Evolutionary conservation across 331 rosid species (phyloP), one percentile per base, ranked within the genome.

Genomic region (Spiraea crenata): DNA sequence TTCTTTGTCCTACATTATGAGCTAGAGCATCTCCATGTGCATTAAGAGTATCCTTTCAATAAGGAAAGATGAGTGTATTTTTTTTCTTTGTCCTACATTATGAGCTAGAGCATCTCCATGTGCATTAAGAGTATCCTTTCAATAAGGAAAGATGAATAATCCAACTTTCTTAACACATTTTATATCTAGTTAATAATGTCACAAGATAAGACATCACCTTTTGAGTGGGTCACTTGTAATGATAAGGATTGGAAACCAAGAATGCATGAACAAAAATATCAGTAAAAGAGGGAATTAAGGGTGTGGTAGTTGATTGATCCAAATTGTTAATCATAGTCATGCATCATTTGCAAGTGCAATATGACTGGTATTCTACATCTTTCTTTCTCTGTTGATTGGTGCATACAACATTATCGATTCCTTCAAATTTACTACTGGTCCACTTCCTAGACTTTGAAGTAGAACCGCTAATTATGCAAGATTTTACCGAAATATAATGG

Each of bases 241-340:
- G 41, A 60, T 6, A 50, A 25, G 57, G 64, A 71, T 57, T 65
- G 69, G 48, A 20, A 37, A 50, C 42, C 63, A 17, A 14, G 50
- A 68, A 16, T 38, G 4, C 45, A 12, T 20, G 4, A 45, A 3
- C 15, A 1, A 11, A 4, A 45, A 40, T 1, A 19, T 63, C 20
- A 2, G 10, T 7, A 9, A 39, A 55, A 13, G 6, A 64, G 44
- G 6, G 13, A 11, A 12, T 5, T 11, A 14, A 35, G 13, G 57
- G 9, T 51, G 68, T 65, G 67, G 44, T 46, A 41, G 49, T 40
- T 31, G 45, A 65, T 59, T 71, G 37, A 57, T 77, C 70, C 9
- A 54, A 52, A 11, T 41, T 57, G 48, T 45, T 39, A 63, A 64
- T 39, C 35, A 61, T 12, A 46, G 8, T 49, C 47, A 3, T 44